A percentile compares a stretch with the other conserved stretches of the same genome.
Evolutionary conservation across 768 basidiomycete species (phyloP).

Genomic region (Gloeophyllum trabeum): DNA sequence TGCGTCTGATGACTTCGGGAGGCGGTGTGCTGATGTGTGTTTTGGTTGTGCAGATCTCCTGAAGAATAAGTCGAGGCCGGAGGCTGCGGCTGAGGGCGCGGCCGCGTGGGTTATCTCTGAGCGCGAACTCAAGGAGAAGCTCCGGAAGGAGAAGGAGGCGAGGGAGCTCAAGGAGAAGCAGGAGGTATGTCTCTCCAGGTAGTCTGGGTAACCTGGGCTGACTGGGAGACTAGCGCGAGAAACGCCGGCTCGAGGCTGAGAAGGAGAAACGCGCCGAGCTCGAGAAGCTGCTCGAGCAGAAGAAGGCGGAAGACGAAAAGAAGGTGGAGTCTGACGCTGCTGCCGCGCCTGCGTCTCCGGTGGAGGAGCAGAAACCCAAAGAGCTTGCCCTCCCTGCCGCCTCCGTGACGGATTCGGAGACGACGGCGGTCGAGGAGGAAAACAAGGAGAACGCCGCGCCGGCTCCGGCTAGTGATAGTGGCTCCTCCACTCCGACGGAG

Average conservation of each 20-base stretch:
- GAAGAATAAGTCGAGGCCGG: conserved; percentile 76
- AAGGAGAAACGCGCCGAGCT: conserved; percentile 55
- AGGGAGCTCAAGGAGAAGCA: conserved; percentile 56
- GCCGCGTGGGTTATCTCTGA: conserved; percentile 66
- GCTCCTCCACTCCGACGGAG: conserved; percentile 2
- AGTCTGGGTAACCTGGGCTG: conserved; percentile 5
- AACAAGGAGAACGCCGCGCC: conserved; percentile 13
- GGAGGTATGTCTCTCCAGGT: conserved; percentile 34
- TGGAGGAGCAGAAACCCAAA: conserved; percentile 19
- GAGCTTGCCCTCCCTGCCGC: no score
- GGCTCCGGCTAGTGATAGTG: conserved; percentile 8
- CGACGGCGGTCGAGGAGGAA: conserved; percentile 22
- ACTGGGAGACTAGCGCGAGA: conserved; percentile 21
- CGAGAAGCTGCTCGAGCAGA: conserved; percentile 50
- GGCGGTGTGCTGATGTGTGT: conserved; percentile 16
- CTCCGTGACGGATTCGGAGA: conserved; percentile 36
- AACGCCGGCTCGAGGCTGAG: conserved; percentile 37
- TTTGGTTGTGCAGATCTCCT: conserved; percentile 44
- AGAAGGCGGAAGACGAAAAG: conserved; percentile 25
- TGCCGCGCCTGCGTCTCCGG: no score
- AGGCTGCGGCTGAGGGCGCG: conserved; percentile 57
- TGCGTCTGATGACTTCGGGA: conserved; percentile 11
- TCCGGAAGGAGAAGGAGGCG: conserved; percentile 65
- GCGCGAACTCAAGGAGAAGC: conserved; percentile 62
- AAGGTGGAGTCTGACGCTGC: conserved; percentile 11